These are phyloP conservation scores for Bauhinia variegata DNA, from an alignment of 306 rosid genomes.

Conservation along the genomic window DNA sequence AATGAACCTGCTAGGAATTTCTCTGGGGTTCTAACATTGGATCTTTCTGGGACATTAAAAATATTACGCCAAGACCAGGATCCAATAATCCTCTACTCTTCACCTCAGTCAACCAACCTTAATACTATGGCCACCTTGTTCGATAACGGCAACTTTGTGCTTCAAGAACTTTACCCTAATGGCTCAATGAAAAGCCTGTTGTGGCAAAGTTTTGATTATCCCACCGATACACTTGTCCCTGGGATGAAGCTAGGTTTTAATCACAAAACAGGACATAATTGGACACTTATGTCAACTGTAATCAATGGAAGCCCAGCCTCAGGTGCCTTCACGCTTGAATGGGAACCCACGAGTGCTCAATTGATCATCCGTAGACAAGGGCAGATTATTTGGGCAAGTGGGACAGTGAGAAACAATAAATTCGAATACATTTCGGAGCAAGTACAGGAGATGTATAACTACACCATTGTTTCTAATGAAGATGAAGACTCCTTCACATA, in stretches of 20 bases:
- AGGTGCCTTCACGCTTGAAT: slow-evolving; percentile 15
- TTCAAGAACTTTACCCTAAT: background rate
- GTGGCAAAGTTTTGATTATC: slow-evolving; percentile 26
- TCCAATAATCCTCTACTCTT: slow-evolving; percentile 1
- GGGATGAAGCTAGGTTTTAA: slow-evolving; percentile 32
- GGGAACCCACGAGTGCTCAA: slow-evolving; percentile 9
- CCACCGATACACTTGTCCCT: background rate
- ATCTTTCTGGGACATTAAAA: slow-evolving; percentile 20
- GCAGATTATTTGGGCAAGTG: slow-evolving; percentile 12
- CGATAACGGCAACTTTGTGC: slow-evolving; percentile 11
- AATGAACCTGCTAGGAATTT: background rate
- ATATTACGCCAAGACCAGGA: background rate
- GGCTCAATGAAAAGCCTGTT: background rate
- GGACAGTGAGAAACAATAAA: background rate
- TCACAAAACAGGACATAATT: background rate
- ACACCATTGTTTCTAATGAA: background rate
- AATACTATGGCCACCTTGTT: slow-evolving; percentile 5
- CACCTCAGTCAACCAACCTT: background rate
- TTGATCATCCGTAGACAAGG: background rate
- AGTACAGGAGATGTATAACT: background rate
- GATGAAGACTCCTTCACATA: slow-evolving; percentile 21
- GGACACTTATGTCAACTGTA: background rate
- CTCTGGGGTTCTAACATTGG: background rate
- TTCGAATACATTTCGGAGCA: background rate
- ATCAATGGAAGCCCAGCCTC: background rate